Percentiles rank a stretch among this genome's conserved stretches.
Evolutionary conservation across 345 rosid species (phyloP).

Genomic region (Diplotaxis tenuifolia): DNA sequence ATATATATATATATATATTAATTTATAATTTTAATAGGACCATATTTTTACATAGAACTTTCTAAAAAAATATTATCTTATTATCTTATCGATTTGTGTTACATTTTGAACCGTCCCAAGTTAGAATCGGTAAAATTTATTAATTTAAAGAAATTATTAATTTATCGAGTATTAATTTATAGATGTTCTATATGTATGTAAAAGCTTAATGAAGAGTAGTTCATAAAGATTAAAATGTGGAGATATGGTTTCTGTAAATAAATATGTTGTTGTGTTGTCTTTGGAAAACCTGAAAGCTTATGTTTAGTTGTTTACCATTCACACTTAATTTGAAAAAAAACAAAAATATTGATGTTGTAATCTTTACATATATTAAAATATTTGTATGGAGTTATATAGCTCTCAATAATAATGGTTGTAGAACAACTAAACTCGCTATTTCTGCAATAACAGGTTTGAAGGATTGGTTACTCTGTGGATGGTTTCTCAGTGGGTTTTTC

Average conservation of each 20-base stretch:
- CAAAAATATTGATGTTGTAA: neutral
- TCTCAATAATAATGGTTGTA: conserved; percentile 17
- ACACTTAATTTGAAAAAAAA: conserved; percentile 29
- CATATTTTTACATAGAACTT: too few species aligned
- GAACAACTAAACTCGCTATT: neutral
- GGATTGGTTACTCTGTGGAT: conserved; percentile 20
- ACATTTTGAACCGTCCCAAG: too few species aligned
- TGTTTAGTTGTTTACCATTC: conserved; percentile 23
- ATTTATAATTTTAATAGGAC: too few species aligned
- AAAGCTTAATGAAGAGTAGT: neutral
- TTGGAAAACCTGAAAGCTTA: conserved; percentile 27
- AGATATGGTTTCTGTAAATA: conserved; percentile 28
- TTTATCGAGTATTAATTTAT: too few species aligned
- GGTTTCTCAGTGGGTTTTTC: conserved; percentile 37
- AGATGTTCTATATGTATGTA: too few species aligned
- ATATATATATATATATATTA: neutral
- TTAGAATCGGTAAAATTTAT: too few species aligned
- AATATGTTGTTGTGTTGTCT: conserved; percentile 20
- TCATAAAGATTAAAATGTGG: neutral
- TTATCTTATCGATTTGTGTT: too few species aligned
- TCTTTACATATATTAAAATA: neutral
- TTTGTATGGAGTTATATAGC: neutral
- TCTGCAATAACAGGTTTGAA: neutral
- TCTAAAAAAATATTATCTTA: too few species aligned
- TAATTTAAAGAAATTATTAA: too few species aligned